phyloP scores from a whole-genome alignment of 257 asterid genomes.

The Capsicum pubescens region DNA sequence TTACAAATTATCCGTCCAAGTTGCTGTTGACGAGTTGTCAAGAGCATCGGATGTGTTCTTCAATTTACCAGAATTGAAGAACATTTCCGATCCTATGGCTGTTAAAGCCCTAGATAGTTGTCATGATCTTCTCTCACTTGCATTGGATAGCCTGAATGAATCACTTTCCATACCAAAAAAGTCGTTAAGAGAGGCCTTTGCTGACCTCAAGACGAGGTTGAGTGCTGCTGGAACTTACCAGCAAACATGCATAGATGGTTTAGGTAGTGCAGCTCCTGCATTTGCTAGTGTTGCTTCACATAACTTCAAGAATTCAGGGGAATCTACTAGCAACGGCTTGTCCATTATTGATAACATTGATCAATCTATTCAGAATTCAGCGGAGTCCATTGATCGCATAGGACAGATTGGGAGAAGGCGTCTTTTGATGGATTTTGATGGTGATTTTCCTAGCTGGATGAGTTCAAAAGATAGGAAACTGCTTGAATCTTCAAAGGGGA shows the following conservation, averaged over 20 bases:
- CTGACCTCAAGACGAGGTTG: constrained; percentile 41
- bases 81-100: constrained; percentile 40
- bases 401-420: constrained; percentile 34
- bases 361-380: constrained; percentile 18
- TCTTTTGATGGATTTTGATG: constrained; percentile 31
- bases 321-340: constrained; percentile 42
- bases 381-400: constrained; percentile 22
- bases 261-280: constrained; percentile 16
- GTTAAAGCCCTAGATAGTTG: constrained; percentile 46
- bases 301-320: constrained; percentile 35
- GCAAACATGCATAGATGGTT: constrained; percentile 41
- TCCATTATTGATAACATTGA: constrained; percentile 35
- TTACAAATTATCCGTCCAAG: constrained; percentile 51
- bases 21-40: constrained; percentile 47
- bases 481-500: constrained; percentile 13
- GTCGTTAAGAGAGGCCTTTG: constrained; percentile 20
- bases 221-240: constrained; percentile 44
- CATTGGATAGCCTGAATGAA: constrained; percentile 43
- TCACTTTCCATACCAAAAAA: constrained; percentile 27
- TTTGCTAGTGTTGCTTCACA: constrained; percentile 18
- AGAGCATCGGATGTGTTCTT: constrained; percentile 33
- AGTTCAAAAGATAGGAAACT: constrained; percentile 32
- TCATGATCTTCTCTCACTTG: constrained; percentile 47
- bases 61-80: constrained; percentile 23
- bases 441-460: constrained; percentile 33